phyloP scores from a whole-genome alignment of 2,329 filamentous ascomycete species.

The Fusarium albosuccineum region DNA sequence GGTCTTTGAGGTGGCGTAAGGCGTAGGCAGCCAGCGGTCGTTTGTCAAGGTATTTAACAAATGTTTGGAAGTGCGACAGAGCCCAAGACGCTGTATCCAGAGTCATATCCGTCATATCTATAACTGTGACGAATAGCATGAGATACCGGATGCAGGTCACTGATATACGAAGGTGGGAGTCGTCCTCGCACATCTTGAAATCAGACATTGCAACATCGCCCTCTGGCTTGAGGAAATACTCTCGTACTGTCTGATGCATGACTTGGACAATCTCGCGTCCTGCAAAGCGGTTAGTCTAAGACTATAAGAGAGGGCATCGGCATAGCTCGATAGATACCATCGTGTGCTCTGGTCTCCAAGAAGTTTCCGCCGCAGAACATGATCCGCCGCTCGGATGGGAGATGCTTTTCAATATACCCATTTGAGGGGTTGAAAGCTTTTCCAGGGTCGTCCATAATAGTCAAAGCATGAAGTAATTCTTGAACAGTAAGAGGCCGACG shows the following conservation, averaged over 20 bases:
- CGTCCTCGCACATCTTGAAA: background rate
- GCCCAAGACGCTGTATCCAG: background rate
- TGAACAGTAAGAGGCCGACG: background rate
- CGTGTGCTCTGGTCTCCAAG: background rate
- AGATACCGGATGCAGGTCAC: background rate
- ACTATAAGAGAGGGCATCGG: background rate
- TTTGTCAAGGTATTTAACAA: background rate
- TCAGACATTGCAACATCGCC: background rate
- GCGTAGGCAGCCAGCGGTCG: background rate
- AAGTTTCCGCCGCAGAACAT: background rate
- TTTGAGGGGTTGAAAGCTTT: background rate
- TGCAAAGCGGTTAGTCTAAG: background rate
- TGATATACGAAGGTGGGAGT: background rate
- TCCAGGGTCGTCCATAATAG: background rate
- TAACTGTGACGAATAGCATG: background rate
- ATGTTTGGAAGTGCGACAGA: background rate
- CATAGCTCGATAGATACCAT: background rate
- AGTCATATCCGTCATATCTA: background rate
- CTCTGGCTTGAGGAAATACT: background rate
- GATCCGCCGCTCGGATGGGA: background rate
- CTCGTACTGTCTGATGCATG: background rate
- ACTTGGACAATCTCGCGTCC: background rate
- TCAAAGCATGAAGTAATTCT: background rate
- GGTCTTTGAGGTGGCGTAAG: background rate
- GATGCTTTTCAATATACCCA: background rate